phyloP scores from a whole-genome alignment of 2,329 filamentous ascomycete genomes.

The Xylariaceae sp. region DNA sequence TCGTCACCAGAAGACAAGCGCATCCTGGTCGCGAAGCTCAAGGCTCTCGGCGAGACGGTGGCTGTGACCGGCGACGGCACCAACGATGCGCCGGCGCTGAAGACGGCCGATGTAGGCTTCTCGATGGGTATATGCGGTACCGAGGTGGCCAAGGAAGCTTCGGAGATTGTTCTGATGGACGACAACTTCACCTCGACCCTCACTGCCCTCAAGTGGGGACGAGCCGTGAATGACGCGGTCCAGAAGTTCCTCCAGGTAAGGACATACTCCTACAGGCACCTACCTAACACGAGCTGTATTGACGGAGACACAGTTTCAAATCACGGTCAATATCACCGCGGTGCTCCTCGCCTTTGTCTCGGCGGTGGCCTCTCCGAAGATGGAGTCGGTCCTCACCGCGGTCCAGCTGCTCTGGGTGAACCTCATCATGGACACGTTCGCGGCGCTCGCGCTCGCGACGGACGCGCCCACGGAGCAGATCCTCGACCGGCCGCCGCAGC shows the following conservation, averaged over 20 bases:
- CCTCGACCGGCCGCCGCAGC: constrained; percentile 44
- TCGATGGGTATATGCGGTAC: constrained; percentile 62
- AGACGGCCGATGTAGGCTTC: constrained; percentile 59
- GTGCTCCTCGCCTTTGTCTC: constrained; percentile 59
- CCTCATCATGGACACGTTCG: constrained; percentile 63
- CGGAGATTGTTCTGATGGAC: constrained; percentile 60
- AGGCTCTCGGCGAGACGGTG: constrained; percentile 54
- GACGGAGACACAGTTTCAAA: constrained; percentile 53
- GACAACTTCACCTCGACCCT: constrained; percentile 62
- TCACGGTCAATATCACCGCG: constrained; percentile 64
- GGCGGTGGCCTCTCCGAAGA: constrained; percentile 47
- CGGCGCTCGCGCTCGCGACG: constrained; percentile 57
- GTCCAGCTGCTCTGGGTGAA: constrained; percentile 64
- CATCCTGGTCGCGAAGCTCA: constrained; percentile 53
- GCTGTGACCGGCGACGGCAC: constrained; percentile 61
- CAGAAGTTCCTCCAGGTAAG: constrained; percentile 57
- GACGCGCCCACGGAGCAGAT: constrained; percentile 52
- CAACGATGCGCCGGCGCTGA: constrained; percentile 58
- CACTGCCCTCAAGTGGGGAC: constrained; percentile 61
- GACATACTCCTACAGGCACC: too few relatives aligned
- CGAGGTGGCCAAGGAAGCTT: constrained; percentile 61
- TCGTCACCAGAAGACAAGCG: constrained; percentile 61
- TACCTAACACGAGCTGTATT: too few relatives aligned
- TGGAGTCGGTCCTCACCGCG: constrained; percentile 54
- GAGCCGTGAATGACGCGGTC: constrained; percentile 60